Percentiles rank a stretch among this genome's conserved stretches.
Evolutionary conservation across 2,329 filamentous ascomycete species (phyloP).

Genomic region (Elsinoe fawcettii): DNA sequence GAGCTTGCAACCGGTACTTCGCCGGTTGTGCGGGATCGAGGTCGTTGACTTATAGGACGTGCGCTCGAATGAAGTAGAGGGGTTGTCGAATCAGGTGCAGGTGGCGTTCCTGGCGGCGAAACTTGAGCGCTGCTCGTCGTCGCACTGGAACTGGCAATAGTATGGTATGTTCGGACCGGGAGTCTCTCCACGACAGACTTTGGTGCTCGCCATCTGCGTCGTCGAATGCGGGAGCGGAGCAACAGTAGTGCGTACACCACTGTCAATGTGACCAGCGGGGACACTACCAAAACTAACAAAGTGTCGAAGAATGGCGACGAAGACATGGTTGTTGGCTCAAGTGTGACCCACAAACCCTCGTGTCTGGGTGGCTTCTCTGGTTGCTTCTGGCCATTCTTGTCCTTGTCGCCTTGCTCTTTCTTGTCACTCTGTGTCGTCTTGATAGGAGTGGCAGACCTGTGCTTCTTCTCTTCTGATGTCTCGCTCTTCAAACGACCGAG

Average conservation of each 20-base stretch:
- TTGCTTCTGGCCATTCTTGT: slow-evolving; percentile 16
- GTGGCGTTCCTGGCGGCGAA: slow-evolving; percentile 20
- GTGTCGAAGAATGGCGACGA: slow-evolving; percentile 94
- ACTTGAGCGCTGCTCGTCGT: slow-evolving; percentile 40
- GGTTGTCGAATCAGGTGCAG: slow-evolving; percentile 49
- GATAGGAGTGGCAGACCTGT: background rate
- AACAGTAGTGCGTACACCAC: slow-evolving; percentile 87
- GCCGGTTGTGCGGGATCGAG: slow-evolving; percentile 58
- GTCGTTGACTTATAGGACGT: slow-evolving; percentile 42
- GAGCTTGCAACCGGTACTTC: slow-evolving; percentile 39
- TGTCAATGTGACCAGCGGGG: slow-evolving; percentile 82
- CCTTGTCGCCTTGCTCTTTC: background rate
- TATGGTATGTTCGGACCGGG: slow-evolving; percentile 93
- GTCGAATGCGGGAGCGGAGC: slow-evolving; percentile 77
- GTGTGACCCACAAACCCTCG: slow-evolving; percentile 90
- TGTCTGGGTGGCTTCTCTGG: slow-evolving; percentile 32
- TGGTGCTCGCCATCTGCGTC: slow-evolving; percentile 89
- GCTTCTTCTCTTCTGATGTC: background rate
- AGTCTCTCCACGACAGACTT: slow-evolving; percentile 91
- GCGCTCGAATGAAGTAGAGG: slow-evolving; percentile 58
- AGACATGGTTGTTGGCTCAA: slow-evolving; percentile 80
- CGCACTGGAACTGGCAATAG: slow-evolving; percentile 57
- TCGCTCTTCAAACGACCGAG: background rate
- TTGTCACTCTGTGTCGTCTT: background rate
- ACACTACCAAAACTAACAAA: slow-evolving; percentile 89